Conservation (phyloP, 192 early-diverging fungal genomes). For the Polychytrium aggregatum region DNA sequence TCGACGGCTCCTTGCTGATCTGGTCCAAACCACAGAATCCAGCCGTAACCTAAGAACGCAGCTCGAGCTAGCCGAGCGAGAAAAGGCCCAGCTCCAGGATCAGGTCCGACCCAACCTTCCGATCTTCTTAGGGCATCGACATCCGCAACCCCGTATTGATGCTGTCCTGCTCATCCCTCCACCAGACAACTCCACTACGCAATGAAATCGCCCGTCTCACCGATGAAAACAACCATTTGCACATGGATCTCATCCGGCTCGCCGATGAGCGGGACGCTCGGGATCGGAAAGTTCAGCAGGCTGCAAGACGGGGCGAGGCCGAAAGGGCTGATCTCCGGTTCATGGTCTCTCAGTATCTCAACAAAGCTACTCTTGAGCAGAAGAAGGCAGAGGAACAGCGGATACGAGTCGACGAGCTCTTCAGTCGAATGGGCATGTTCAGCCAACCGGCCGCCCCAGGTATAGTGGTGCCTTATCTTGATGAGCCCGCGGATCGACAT, state of each 20-base stretch:
- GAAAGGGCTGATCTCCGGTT: constrained; percentile 32
- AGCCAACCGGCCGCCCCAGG: background rate
- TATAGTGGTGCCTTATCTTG: no score
- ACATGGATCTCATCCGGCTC: constrained; percentile 22
- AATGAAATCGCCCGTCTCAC: constrained; percentile 26
- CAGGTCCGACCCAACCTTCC: background rate
- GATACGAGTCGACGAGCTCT: constrained; percentile 25
- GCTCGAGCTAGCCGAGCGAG: background rate
- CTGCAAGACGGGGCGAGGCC: constrained; percentile 13
- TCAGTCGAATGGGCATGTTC: constrained; percentile 20
- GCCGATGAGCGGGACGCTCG: constrained; percentile 28
- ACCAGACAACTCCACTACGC: constrained; percentile 25
- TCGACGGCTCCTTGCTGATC: constrained; percentile 25
- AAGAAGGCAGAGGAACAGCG: constrained; percentile 20
- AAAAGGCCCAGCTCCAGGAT: background rate
- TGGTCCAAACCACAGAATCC: constrained; percentile 34
- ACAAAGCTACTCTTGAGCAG: constrained; percentile 23
- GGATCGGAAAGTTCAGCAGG: constrained; percentile 5
- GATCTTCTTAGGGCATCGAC: background rate
- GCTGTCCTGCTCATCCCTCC: background rate
- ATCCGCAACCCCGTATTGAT: background rate
- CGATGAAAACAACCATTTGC: constrained; percentile 36
- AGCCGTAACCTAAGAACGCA: constrained; percentile 18
- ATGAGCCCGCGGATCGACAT: no score
- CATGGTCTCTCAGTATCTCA: constrained; percentile 28